Conservation (phyloP, 306 rosid species). For the Dalbergia cochinchinensis region DNA sequence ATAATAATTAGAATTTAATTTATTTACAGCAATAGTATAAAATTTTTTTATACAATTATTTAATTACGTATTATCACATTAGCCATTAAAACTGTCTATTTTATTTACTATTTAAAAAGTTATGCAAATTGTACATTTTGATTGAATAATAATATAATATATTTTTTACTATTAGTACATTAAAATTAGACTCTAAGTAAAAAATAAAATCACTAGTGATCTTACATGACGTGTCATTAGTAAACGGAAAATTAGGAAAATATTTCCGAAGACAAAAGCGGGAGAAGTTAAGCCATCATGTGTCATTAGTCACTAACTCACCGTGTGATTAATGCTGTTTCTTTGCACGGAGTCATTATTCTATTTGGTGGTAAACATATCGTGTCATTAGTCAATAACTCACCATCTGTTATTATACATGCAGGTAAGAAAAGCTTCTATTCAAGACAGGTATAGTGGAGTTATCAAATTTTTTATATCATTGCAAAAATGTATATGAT, state of each 20-base stretch:
- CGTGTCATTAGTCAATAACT: not conserved
- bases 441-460: not conserved
- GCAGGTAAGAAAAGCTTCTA: not conserved
- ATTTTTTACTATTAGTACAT: too few relatives aligned
- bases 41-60: too few relatives aligned
- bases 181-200: too few relatives aligned
- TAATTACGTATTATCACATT: too few relatives aligned
- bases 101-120: too few relatives aligned
- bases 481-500: not conserved
- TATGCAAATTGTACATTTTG: too few relatives aligned
- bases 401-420: not conserved
- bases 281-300: not conserved
- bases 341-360: not conserved
- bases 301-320: not conserved
- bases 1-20: too few relatives aligned
- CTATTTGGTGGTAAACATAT: not conserved
- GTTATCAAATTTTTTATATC: not conserved
- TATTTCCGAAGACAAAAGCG: not conserved
- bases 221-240: too few relatives aligned
- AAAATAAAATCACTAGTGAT: too few relatives aligned
- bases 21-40: too few relatives aligned
- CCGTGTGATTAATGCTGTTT: not conserved
- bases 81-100: too few relatives aligned
- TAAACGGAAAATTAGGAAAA: not conserved
- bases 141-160: too few relatives aligned